Evolutionary conservation across 2,329 filamentous ascomycete species (phyloP).

Genomic region (Stachybotrys chlorohalonatus): DNA sequence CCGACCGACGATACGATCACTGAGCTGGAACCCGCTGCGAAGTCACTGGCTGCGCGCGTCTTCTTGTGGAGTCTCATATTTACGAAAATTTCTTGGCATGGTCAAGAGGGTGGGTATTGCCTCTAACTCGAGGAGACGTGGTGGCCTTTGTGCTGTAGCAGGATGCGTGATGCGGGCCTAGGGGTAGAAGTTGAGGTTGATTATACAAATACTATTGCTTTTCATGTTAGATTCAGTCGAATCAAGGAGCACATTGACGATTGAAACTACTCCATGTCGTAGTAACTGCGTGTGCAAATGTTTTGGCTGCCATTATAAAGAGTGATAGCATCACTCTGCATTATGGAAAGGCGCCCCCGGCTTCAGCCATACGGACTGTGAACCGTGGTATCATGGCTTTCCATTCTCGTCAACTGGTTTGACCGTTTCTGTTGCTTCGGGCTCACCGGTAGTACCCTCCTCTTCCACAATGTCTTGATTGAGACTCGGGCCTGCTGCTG

Average conservation of each 20-base stretch:
- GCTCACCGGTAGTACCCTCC: background rate
- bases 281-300: background rate
- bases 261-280: background rate
- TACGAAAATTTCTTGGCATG: constrained; percentile 49
- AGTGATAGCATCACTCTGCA: too few relatives aligned
- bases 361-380: too few relatives aligned
- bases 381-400: too few relatives aligned
- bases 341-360: too few relatives aligned
- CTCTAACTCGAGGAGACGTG: constrained; percentile 37
- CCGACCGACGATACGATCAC: constrained; percentile 31
- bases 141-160: constrained; percentile 41
- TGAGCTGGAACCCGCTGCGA: constrained; percentile 34
- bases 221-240: constrained; percentile 19
- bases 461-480: background rate
- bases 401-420: too few relatives aligned
- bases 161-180: constrained; percentile 39
- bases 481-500: constrained; percentile 2
- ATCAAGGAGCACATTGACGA: background rate
- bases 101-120: constrained; percentile 42
- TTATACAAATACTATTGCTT: constrained; percentile 45
- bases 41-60: constrained; percentile 35
- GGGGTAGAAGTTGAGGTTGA: constrained; percentile 46
- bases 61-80: constrained; percentile 44
- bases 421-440: too few relatives aligned
- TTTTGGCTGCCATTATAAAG: background rate